Evolutionary conservation across 2,329 filamentous ascomycete species (phyloP).

Genomic region (Neofusicoccum laricinum): DNA sequence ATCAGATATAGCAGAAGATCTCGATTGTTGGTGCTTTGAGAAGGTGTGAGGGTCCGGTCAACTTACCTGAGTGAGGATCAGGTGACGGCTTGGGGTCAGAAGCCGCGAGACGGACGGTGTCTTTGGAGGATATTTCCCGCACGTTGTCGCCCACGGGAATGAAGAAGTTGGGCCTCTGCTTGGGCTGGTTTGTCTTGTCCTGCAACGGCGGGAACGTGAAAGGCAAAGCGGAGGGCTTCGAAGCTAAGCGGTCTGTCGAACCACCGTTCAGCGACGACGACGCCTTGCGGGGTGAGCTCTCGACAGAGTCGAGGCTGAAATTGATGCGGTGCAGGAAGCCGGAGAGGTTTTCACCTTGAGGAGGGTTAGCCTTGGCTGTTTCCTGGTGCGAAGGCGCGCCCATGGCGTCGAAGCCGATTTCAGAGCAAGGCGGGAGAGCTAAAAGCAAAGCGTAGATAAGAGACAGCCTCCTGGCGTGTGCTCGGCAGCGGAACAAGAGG

Average conservation of each 20-base stretch:
- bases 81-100: background rate
- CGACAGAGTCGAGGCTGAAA: constrained; percentile 3
- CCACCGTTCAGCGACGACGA: background rate
- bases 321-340: constrained; percentile 7
- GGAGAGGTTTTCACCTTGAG: constrained; percentile 1
- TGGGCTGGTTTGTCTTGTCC: background rate
- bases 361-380: background rate
- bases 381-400: background rate
- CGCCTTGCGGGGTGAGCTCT: background rate
- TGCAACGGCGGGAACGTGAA: background rate
- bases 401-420: background rate
- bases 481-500: background rate
- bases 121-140: background rate
- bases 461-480: background rate
- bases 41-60: too few relatives aligned
- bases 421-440: background rate
- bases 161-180: too few relatives aligned
- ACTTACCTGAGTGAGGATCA: background rate
- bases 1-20: background rate
- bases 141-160: too few relatives aligned
- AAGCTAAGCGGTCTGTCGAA: background rate
- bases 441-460: background rate
- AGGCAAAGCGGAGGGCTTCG: background rate
- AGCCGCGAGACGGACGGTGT: background rate
- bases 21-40: background rate